These are phyloP conservation scores for Saururus chinensis DNA, from an alignment of 164 flowering plant species.

Conservation along the genomic window DNA sequence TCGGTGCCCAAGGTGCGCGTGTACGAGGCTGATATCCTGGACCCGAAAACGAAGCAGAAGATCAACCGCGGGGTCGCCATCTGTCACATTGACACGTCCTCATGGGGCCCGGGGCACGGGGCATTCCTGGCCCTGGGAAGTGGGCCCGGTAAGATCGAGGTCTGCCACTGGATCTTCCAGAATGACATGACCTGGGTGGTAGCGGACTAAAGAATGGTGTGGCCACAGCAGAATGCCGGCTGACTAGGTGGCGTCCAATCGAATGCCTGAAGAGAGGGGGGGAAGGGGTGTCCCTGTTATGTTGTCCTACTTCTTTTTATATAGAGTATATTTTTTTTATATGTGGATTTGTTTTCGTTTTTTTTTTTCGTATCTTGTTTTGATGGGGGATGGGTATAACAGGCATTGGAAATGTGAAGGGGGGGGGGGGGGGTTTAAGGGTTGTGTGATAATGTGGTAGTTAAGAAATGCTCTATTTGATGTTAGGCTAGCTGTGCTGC, in stretches of 20 bases:
- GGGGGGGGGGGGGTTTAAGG: too few species aligned
- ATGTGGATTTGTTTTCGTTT: background rate
- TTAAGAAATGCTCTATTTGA: background rate
- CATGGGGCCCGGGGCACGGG: conserved; percentile 69
- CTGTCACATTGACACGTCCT: conserved; percentile 79
- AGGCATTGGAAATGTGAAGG: background rate
- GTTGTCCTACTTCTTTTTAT: too few species aligned
- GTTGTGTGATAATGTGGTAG: conserved; percentile 1
- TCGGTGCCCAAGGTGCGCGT: conserved; percentile 79
- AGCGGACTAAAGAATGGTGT: conserved; percentile 6
- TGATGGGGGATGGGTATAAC: background rate
- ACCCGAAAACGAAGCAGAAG: conserved; percentile 25
- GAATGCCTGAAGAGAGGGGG: too few species aligned
- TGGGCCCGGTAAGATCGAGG: conserved; percentile 57
- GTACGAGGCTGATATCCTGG: conserved; percentile 64
- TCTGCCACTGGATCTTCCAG: conserved; percentile 35
- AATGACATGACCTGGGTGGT: conserved; percentile 29
- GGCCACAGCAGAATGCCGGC: too few species aligned
- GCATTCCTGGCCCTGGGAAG: conserved; percentile 72
- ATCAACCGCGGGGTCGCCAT: conserved; percentile 78
- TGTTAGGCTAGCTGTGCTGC: too few species aligned
- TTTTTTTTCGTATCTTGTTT: background rate
- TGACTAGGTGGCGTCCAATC: too few species aligned
- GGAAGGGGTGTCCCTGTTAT: too few species aligned
- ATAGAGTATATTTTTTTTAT: too few species aligned